Conservation (phyloP, 257 asterid genomes). For the Penstemon barbatus region DNA sequence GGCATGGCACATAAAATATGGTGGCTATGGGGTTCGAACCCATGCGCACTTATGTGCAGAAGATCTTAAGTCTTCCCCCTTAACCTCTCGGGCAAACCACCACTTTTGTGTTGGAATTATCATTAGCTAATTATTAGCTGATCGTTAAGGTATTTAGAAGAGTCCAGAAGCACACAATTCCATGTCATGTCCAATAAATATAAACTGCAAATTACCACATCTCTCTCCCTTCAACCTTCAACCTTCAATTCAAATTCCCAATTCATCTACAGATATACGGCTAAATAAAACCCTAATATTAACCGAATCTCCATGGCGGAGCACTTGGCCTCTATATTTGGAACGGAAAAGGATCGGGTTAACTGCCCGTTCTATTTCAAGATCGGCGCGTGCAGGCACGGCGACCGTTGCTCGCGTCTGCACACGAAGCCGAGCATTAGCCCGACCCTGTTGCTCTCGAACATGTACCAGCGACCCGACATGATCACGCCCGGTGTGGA, state of each 20-base stretch:
- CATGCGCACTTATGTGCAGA: conserved; percentile 85
- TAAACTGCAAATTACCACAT: background rate
- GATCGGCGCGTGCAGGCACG: conserved; percentile 97
- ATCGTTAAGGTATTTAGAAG: background rate
- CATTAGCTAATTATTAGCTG: conserved; percentile 4
- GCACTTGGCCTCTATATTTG: conserved; percentile 85
- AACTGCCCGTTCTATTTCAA: conserved; percentile 96
- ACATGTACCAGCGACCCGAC: conserved; percentile 96
- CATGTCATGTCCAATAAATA: background rate
- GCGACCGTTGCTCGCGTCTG: conserved; percentile 93
- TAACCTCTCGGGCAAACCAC: conserved; percentile 99
- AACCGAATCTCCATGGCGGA: conserved; percentile 61
- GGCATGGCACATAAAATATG: conserved; percentile 43
- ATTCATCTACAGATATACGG: background rate
- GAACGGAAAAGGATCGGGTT: conserved; percentile 91
- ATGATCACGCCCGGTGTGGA: conserved; percentile 98
- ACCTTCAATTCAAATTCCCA: conserved; percentile 27
- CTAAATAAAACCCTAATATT: background rate
- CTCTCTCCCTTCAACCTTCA: background rate
- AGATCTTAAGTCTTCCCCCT: conserved; percentile 95
- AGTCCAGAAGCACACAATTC: conserved; percentile 27
- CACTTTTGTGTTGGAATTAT: conserved; percentile 45
- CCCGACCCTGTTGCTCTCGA: conserved; percentile 80
- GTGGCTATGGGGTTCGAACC: conserved; percentile 97
- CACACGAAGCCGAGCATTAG: conserved; percentile 94